Evolutionary conservation across 169 alveolate species (phyloP).

Genomic region (Cyclospora cayetanensis): DNA sequence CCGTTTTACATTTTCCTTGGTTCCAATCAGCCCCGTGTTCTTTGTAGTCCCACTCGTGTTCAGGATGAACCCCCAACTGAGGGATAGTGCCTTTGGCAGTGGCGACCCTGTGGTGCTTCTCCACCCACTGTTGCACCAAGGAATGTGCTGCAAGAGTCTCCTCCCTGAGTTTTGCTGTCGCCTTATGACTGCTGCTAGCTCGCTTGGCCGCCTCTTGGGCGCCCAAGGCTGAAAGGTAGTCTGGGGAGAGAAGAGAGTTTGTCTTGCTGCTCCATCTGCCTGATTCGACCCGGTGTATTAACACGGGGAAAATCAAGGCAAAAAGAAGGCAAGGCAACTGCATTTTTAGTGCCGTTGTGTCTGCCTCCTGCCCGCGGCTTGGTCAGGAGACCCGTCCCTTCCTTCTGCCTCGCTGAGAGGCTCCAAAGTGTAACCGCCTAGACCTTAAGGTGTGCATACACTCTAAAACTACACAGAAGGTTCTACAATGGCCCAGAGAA

Average conservation of each 20-base stretch:
- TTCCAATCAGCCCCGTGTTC: slow-evolving; percentile 86
- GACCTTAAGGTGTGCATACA: neutral
- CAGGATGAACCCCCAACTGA: slow-evolving; percentile 49
- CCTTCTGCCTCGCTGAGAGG: slow-evolving; percentile 38
- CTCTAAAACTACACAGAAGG: neutral
- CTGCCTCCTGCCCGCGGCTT: slow-evolving; percentile 1
- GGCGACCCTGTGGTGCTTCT: neutral
- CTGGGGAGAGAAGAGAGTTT: slow-evolving; percentile 38
- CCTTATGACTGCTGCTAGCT: slow-evolving; percentile 36
- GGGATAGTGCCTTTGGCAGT: slow-evolving; percentile 49
- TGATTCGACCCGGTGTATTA: neutral
- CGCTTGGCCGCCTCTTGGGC: slow-evolving; percentile 41
- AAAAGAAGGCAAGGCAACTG: neutral
- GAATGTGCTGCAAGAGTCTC: slow-evolving; percentile 49
- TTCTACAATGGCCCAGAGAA: neutral
- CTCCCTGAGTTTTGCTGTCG: slow-evolving; percentile 21
- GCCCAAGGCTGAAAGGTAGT: slow-evolving; percentile 37
- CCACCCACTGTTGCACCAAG: slow-evolving; percentile 53
- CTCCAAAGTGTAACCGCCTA: neutral
- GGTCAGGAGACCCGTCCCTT: slow-evolving; percentile 40
- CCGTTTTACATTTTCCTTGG: slow-evolving; percentile 79
- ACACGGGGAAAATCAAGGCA: neutral
- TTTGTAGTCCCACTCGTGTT: slow-evolving; percentile 77
- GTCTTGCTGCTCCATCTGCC: slow-evolving; percentile 28
- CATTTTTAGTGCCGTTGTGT: neutral